A percentile compares a stretch with the other conserved stretches of the same genome.
Conservation (phyloP, 768 basidiomycete species). For the Tylopilus felleus region DNA sequence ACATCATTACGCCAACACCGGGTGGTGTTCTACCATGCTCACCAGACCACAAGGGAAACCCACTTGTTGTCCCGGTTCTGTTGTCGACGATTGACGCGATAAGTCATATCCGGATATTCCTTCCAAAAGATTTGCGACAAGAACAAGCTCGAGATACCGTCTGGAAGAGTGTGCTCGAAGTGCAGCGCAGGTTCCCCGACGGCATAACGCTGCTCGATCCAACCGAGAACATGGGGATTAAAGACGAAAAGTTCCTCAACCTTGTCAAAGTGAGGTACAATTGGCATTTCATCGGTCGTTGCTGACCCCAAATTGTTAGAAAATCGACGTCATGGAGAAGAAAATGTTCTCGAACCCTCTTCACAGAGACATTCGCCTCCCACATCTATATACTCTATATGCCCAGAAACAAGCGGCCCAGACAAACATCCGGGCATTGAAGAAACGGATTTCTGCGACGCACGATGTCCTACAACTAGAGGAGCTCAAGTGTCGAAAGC, state of each 20-base stretch:
- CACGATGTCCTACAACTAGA: conserved; percentile 93
- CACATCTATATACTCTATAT: conserved; percentile 79
- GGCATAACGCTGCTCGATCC: conserved; percentile 89
- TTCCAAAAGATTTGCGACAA: conserved; percentile 87
- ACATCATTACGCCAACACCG: conserved; percentile 53
- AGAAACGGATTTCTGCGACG: conserved; percentile 84
- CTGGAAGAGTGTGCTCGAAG: conserved; percentile 89
- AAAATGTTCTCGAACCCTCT: conserved; percentile 79
- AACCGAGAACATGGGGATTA: conserved; percentile 91
- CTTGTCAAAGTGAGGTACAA: conserved; percentile 66
- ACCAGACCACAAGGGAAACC: conserved; percentile 66
- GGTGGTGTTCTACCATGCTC: conserved; percentile 75
- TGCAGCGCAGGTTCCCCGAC: conserved; percentile 86
- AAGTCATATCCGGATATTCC: conserved; percentile 78
- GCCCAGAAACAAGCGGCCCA: conserved; percentile 69
- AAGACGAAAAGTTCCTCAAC: conserved; percentile 87
- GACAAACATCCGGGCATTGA: conserved; percentile 68
- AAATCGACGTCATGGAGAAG: conserved; percentile 88
- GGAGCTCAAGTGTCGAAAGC: conserved; percentile 93
- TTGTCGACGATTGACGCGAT: conserved; percentile 84
- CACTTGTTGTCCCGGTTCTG: conserved; percentile 85
- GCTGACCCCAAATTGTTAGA: conserved; percentile 43
- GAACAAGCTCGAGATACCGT: conserved; percentile 73
- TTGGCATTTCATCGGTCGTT: neutral
- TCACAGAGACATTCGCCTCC: conserved; percentile 72